Base-by-base conservation (phyloP, 495 filamentous ascomycete species). In the Halenospora varia region DNA sequence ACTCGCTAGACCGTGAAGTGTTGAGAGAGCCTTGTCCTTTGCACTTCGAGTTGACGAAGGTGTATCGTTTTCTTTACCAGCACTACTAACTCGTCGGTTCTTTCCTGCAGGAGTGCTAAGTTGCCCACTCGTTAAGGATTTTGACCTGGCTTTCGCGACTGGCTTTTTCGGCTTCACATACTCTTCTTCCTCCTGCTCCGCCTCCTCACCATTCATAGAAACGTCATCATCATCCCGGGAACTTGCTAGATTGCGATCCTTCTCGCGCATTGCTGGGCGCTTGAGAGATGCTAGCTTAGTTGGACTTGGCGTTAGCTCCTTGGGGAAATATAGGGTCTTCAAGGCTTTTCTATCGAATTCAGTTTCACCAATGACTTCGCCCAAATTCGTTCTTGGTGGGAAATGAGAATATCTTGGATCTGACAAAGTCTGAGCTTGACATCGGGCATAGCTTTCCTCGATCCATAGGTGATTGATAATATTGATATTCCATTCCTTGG, bases 381-480 rank as follows among this genome's bases (percentile, higher is more conserved):
- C 88, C 18, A 99, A 77, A 66, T 99, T 97, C 2, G 95, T 97
- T 51, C 90, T 78, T 9, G 76, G 75, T 15, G 94, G 95, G 65
- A 97, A 99, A 62, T 86, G 78, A 0, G 76, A 88, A 66, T 96
- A 97, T 51, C 85, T 83, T 0, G 77, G 74, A 56, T 88, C 79
- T 1, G 86, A 82, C 2, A 90, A 64, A 0, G 77, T 77, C 63
- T 88, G 85, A 40, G 84, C 69, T 65, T 87, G 75, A 77, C 91
- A 96, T 66, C 85, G 88, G 4, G 92, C 89, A 67, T 97, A 99
- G 70, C 90, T 92, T 62, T 99, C 95, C 68, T 99, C 94, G 46
- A 99, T 80, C 94, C 94, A 99, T 1, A 99, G 77, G 64, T 97
- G 93, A 68, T 99, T 99, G 54, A 95, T 77, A 59, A 95, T 86